Percentiles rank a stretch among this genome's conserved stretches.
phyloP scores from a whole-genome alignment of 345 rosid genomes.

The Bruguiera sexangula region DNA sequence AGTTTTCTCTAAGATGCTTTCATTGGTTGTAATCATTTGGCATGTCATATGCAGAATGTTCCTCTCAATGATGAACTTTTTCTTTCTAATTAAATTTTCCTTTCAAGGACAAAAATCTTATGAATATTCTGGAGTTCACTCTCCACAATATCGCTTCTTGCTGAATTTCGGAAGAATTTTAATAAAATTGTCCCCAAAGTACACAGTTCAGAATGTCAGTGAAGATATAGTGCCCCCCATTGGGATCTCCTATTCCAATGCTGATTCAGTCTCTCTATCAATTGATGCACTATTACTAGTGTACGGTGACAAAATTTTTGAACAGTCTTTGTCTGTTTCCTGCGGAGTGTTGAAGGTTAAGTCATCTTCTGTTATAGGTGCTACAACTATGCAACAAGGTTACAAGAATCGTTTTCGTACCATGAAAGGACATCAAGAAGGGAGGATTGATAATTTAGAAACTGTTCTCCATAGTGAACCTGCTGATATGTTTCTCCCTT shows the following conservation, averaged over 20 bases:
- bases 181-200: constrained; percentile 39
- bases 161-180: constrained; percentile 52
- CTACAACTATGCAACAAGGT: constrained; percentile 29
- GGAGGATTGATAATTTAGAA: constrained; percentile 31
- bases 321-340: constrained; percentile 48
- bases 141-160: constrained; percentile 36
- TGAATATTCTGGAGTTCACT: constrained; percentile 29
- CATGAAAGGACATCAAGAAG: constrained; percentile 33
- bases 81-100: constrained; percentile 23
- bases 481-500: constrained; percentile 37
- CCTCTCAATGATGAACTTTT: constrained; percentile 26
- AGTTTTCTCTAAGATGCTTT: constrained; percentile 31
- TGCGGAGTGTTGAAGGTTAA: constrained; percentile 54
- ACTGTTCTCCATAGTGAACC: constrained; percentile 61
- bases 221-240: constrained; percentile 34
- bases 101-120: constrained; percentile 32
- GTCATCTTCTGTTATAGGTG: constrained; percentile 31
- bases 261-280: constrained; percentile 50
- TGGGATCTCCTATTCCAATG: constrained; percentile 39
- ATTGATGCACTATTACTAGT: constrained; percentile 46
- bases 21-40: constrained; percentile 37
- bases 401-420: constrained; percentile 26
- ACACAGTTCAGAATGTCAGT: constrained; percentile 26
- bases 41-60: constrained; percentile 34
- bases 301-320: constrained; percentile 42